Evolutionary conservation across 495 filamentous ascomycete species (phyloP).

Genomic region (Aspergillus panamensis): DNA sequence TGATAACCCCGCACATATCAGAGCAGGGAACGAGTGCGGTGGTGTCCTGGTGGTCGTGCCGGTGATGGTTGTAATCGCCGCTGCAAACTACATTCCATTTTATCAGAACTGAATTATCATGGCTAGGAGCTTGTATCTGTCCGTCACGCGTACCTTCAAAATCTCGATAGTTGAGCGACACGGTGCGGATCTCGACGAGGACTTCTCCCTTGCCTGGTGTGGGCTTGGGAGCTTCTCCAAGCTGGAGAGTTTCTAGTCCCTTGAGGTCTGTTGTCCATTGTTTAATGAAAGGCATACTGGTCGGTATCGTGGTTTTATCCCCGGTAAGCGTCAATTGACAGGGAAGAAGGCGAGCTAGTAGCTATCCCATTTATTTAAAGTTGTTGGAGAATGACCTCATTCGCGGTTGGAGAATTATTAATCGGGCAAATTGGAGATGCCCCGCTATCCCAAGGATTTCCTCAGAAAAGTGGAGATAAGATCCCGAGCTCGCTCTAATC

Average conservation of each 20-base stretch:
- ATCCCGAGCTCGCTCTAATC: no score
- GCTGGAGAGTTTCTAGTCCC: slow-evolving; percentile 48
- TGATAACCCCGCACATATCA: slow-evolving; percentile 71
- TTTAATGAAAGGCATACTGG: slow-evolving; percentile 30
- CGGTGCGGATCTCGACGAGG: slow-evolving; percentile 52
- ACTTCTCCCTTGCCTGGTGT: slow-evolving; percentile 48
- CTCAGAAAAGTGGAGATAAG: neutral
- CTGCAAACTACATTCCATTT: slow-evolving; percentile 39
- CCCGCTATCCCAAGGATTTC: neutral
- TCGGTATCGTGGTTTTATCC: neutral
- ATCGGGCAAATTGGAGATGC: neutral
- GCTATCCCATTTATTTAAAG: neutral
- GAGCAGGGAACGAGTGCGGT: slow-evolving; percentile 62
- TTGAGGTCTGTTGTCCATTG: slow-evolving; percentile 50
- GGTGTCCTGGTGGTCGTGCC: slow-evolving; percentile 29
- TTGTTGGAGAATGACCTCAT: neutral
- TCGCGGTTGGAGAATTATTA: neutral
- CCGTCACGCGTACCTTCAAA: slow-evolving; percentile 45
- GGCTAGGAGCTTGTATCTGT: neutral
- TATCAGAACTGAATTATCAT: neutral
- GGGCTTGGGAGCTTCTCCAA: slow-evolving; percentile 40
- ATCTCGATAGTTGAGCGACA: slow-evolving; percentile 59
- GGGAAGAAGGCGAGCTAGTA: neutral
- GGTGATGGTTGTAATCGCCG: slow-evolving; percentile 56
- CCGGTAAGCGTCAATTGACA: neutral